phyloP scores from a whole-genome alignment of 1,139 yeast species.

The Hyphopichia khmerensis region DNA sequence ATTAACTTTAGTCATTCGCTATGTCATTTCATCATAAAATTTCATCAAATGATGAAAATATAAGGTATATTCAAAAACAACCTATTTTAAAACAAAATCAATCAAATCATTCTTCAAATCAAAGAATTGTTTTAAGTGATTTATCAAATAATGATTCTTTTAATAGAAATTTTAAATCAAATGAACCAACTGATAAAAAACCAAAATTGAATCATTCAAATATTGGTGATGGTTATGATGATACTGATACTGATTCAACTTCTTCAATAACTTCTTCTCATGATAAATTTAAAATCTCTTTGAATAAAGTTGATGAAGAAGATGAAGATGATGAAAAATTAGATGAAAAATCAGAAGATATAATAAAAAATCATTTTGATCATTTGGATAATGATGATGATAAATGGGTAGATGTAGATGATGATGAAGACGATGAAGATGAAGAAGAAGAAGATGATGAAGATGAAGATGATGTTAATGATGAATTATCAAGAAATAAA shows the following conservation, averaged over 20 bases:
- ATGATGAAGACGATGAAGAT: slow-evolving; percentile 10
- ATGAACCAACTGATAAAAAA: slow-evolving; percentile 1
- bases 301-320: slow-evolving; percentile 1
- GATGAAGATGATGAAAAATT: background rate
- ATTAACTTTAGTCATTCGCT: slow-evolving; percentile 2
- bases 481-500: background rate
- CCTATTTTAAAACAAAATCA: background rate
- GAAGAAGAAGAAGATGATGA: slow-evolving; percentile 12
- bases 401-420: slow-evolving; percentile 6
- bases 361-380: slow-evolving; percentile 2
- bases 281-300: background rate
- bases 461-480: background rate
- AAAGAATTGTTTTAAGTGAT: slow-evolving; percentile 3
- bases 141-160: slow-evolving; percentile 1
- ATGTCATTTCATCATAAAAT: background rate
- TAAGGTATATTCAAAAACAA: background rate
- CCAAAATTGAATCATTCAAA: background rate
- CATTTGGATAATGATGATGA: background rate
- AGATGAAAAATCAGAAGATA: background rate
- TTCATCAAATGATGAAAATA: slow-evolving; percentile 3
- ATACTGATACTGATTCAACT: background rate
- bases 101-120: background rate
- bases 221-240: background rate
- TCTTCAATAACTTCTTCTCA: background rate
- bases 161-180: background rate